phyloP scores from a whole-genome alignment of 2,329 filamentous ascomycete genomes.

The Trichocomaceae sp. region DNA sequence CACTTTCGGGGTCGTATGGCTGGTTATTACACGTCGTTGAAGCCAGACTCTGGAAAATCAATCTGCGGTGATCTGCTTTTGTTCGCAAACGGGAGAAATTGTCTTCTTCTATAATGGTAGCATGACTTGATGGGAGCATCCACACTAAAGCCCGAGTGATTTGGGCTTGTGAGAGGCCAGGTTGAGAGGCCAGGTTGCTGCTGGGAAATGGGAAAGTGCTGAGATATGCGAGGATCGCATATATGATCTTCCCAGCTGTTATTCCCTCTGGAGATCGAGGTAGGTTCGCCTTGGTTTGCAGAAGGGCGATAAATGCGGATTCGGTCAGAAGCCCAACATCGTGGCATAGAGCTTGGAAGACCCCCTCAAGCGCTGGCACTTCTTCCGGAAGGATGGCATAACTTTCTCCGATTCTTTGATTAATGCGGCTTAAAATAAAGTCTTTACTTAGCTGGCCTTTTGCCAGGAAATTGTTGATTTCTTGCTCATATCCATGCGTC shows the following conservation, averaged over 20 bases:
- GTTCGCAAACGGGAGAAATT: neutral
- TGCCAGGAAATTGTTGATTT: neutral
- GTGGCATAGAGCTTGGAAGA: neutral
- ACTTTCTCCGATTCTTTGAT: neutral
- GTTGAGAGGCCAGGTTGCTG: neutral
- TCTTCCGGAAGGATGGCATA: neutral
- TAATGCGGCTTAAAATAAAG: neutral
- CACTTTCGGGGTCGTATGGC: neutral
- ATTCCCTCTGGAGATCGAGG: slow-evolving; percentile 3
- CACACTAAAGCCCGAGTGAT: slow-evolving; percentile 2
- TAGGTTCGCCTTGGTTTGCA: neutral
- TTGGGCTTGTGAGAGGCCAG: neutral
- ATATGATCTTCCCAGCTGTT: neutral
- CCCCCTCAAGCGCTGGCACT: neutral
- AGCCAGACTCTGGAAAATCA: slow-evolving; percentile 9
- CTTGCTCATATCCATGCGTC: neutral
- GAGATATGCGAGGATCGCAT: slow-evolving; percentile 3
- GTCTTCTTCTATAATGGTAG: neutral
- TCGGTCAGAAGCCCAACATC: neutral
- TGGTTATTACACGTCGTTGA: neutral
- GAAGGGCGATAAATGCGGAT: neutral
- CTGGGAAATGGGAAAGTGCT: neutral
- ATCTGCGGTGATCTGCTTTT: slow-evolving; percentile 4
- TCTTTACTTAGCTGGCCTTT: slow-evolving; percentile 1
- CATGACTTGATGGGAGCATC: neutral